phyloP scores from a whole-genome alignment of 805 yeast species.

The Komagataella pastoris region DNA sequence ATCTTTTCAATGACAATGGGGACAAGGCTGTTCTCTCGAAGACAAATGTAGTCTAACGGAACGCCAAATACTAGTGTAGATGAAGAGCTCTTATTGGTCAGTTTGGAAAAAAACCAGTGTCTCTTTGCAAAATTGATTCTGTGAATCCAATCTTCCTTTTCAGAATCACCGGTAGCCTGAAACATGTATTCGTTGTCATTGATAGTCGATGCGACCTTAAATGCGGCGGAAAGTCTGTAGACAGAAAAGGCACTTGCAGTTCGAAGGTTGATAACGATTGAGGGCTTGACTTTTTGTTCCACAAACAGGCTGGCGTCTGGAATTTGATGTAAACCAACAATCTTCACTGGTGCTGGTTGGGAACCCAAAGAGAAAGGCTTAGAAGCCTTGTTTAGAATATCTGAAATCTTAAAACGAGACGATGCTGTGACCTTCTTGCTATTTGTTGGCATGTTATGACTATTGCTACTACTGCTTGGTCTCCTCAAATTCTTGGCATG shows the following conservation, averaged over 20 bases:
- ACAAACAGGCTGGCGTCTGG: constrained; percentile 34
- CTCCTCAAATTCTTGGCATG: constrained; percentile 1
- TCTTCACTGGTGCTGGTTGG: constrained; percentile 27
- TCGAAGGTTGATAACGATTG: constrained; percentile 29
- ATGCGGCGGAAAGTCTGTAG: constrained; percentile 31
- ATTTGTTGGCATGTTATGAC: background rate
- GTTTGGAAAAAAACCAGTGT: constrained; percentile 41
- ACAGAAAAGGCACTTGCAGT: constrained; percentile 36
- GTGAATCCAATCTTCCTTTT: constrained; percentile 64
- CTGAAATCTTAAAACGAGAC: constrained; percentile 7
- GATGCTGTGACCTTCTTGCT: background rate
- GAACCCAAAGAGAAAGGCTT: constrained; percentile 40
- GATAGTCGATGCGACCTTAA: constrained; percentile 25
- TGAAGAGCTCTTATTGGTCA: constrained; percentile 10
- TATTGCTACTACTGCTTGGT: background rate
- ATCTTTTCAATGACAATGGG: constrained; percentile 60
- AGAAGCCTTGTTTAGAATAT: constrained; percentile 25
- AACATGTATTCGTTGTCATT: constrained; percentile 33
- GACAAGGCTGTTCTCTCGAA: constrained; percentile 44
- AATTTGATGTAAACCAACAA: constrained; percentile 38
- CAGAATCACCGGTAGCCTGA: constrained; percentile 51
- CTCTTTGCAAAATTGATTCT: constrained; percentile 31
- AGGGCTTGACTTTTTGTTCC: constrained; percentile 39
- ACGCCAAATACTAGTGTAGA: constrained; percentile 61
- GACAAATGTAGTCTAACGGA: constrained; percentile 66